Percentiles rank a stretch among this genome's conserved stretches.
Evolutionary conservation across 352 stramenopile species (phyloP).

Genomic region (Globisporangium splendens): DNA sequence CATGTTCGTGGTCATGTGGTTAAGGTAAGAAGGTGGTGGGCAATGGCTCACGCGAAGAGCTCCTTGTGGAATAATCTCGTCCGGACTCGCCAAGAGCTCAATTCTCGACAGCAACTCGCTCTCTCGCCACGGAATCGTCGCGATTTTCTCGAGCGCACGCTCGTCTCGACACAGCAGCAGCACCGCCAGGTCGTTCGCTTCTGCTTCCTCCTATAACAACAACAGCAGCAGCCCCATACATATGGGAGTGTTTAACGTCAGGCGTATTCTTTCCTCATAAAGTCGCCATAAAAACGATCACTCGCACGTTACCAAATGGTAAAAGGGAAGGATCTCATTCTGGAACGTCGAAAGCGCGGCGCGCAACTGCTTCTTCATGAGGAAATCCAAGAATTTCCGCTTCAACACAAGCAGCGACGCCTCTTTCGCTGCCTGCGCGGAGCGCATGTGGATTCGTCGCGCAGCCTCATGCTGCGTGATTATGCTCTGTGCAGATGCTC

Average conservation of each 20-base stretch:
- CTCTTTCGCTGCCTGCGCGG: constrained; percentile 27
- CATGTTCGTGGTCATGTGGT: too few relatives aligned
- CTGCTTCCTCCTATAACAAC: constrained; percentile 28
- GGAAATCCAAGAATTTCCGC: constrained; percentile 58
- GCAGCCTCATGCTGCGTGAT: too few relatives aligned
- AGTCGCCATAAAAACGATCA: neutral
- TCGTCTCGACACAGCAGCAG: constrained; percentile 56
- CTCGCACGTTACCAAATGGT: constrained; percentile 20
- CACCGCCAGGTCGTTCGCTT: constrained; percentile 49
- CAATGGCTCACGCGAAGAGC: constrained; percentile 35
- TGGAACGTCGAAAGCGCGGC: constrained; percentile 57
- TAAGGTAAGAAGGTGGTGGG: too few relatives aligned
- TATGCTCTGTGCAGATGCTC: too few relatives aligned
- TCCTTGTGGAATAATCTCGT: constrained; percentile 65
- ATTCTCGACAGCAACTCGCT: constrained; percentile 39
- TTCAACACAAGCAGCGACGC: constrained; percentile 54
- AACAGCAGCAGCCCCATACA: too few relatives aligned
- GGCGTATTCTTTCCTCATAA: too few relatives aligned
- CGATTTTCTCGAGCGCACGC: constrained; percentile 28
- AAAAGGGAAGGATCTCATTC: constrained; percentile 56
- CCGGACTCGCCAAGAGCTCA: constrained; percentile 53
- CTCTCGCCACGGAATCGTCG: constrained; percentile 40
- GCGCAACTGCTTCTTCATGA: constrained; percentile 35
- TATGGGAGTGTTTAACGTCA: too few relatives aligned
- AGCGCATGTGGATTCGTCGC: constrained; percentile 40